Evolutionary conservation across 805 yeast genomes (phyloP).

Genomic region (Hermanozyma aechmeae): DNA sequence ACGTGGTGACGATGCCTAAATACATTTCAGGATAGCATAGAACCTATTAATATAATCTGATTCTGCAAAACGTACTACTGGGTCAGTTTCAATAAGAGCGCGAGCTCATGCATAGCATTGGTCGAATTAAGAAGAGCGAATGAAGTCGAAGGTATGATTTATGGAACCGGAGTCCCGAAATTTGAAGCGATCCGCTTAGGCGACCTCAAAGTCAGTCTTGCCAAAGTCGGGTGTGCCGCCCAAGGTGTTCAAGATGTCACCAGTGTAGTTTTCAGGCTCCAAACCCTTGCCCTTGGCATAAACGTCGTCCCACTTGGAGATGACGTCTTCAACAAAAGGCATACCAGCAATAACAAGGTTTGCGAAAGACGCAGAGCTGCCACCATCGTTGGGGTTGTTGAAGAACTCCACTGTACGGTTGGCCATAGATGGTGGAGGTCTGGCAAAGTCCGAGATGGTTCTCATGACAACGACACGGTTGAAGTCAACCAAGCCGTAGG

Average conservation of each 20-base stretch:
- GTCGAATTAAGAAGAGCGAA: too few species aligned
- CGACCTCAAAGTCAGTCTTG: constrained; percentile 14
- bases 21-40: too few species aligned
- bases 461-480: constrained; percentile 51
- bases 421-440: constrained; percentile 38
- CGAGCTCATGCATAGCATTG: too few species aligned
- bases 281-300: constrained; percentile 23
- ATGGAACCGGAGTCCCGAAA: too few species aligned
- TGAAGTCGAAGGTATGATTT: too few species aligned
- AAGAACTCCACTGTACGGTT: constrained; percentile 43
- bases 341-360: constrained; percentile 46
- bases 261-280: constrained; percentile 45
- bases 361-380: constrained; percentile 35
- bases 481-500: constrained; percentile 46
- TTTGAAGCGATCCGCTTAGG: constrained; percentile 10
- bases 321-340: constrained; percentile 46
- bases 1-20: too few species aligned
- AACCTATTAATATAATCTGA: too few species aligned
- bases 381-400: constrained; percentile 42
- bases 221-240: constrained; percentile 37
- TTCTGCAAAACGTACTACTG: too few species aligned
- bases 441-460: constrained; percentile 50
- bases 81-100: too few species aligned
- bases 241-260: constrained; percentile 50
- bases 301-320: constrained; percentile 38